Conservation (phyloP, 2,329 filamentous ascomycete species). For the Lachnellula subtilissima region DNA sequence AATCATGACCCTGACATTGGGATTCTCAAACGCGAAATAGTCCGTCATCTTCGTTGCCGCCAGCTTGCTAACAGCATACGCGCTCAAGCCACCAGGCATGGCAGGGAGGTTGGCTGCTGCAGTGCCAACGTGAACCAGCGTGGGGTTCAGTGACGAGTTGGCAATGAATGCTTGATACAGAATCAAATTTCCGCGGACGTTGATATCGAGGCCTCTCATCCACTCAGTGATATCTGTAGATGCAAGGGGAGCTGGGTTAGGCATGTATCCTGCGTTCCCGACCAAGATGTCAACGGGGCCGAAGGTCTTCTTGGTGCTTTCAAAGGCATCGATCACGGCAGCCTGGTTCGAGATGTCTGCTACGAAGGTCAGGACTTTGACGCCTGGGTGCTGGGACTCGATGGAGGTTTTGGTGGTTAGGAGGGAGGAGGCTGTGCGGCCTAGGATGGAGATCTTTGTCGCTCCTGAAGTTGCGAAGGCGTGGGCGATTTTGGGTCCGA, state of each 20-base stretch:
- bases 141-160: not conserved
- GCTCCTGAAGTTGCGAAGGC: slow-evolving; percentile 2
- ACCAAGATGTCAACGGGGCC: slow-evolving; percentile 6
- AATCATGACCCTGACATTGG: slow-evolving; percentile 3
- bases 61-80: slow-evolving; percentile 2
- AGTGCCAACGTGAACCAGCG: slow-evolving; percentile 3
- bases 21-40: slow-evolving; percentile 7
- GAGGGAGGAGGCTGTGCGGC: slow-evolving; percentile 12
- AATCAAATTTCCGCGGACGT: slow-evolving; percentile 10
- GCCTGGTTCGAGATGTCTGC: slow-evolving; percentile 3
- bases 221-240: slow-evolving; percentile 5
- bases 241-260: slow-evolving; percentile 2
- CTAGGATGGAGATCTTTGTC: slow-evolving; percentile 29
- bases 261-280: slow-evolving; percentile 8
- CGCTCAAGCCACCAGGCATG: not conserved
- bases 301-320: slow-evolving; percentile 3
- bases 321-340: not conserved
- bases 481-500: not conserved
- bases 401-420: not conserved
- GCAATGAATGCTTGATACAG: slow-evolving; percentile 7
- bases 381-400: not conserved
- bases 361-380: slow-evolving; percentile 1
- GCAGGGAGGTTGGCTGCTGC: slow-evolving; percentile 3
- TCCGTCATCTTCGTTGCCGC: slow-evolving; percentile 7
- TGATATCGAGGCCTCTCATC: slow-evolving; percentile 5